These are phyloP conservation scores for Recurvomyces mirabilis DNA, from an alignment of 495 filamentous ascomycete genomes.

Conservation along the genomic window DNA sequence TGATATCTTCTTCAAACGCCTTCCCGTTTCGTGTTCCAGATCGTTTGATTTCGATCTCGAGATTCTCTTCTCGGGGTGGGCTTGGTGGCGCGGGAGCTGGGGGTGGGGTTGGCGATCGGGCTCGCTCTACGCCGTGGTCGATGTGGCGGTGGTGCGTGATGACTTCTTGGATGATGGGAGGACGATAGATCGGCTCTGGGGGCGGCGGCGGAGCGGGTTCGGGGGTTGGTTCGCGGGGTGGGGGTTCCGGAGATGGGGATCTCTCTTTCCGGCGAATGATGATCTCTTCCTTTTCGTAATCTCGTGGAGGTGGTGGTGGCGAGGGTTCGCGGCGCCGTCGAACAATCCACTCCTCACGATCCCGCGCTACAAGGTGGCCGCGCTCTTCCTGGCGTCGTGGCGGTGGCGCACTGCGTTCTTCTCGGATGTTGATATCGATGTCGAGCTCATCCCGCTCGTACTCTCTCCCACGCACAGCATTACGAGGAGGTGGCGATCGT, in stretches of 20 bases:
- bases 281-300: constrained; percentile 29
- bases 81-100: constrained; percentile 31
- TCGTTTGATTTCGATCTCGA: constrained; percentile 43
- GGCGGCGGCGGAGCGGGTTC: constrained; percentile 36
- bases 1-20: constrained; percentile 46
- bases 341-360: constrained; percentile 30
- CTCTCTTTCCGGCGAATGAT: constrained; percentile 31
- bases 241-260: constrained; percentile 22
- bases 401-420: constrained; percentile 22
- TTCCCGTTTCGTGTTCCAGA: constrained; percentile 24
- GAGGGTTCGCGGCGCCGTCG: constrained; percentile 21
- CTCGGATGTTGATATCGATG: constrained; percentile 14
- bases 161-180: constrained; percentile 63
- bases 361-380: constrained; percentile 25
- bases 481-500: constrained; percentile 13
- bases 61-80: constrained; percentile 23
- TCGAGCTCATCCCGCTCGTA: constrained; percentile 8
- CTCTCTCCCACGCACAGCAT: constrained; percentile 1
- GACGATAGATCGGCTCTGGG: constrained; percentile 48
- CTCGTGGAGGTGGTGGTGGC: constrained; percentile 23
- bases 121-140: constrained; percentile 52
- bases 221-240: constrained; percentile 21
- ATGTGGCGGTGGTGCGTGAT: constrained; percentile 80
- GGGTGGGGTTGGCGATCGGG: constrained; percentile 27
- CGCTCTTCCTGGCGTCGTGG: constrained; percentile 13